Evolutionary conservation across 176 grass and related monocot genomes (phyloP).

Genomic region (Cymbopogon citratus): DNA sequence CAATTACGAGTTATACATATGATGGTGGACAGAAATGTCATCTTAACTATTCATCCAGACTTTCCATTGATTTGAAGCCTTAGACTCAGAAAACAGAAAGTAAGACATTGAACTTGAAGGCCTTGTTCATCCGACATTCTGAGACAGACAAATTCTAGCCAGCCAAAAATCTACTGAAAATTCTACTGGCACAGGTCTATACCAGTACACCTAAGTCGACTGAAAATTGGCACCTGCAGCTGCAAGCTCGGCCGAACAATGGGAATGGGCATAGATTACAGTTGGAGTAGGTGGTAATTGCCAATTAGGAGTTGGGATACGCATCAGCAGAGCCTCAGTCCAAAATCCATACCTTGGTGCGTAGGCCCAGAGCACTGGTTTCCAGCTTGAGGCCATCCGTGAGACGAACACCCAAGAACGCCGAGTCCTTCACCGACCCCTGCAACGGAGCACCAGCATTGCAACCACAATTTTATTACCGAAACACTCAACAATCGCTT

Average conservation of each 20-base stretch:
- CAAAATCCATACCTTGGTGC: slow-evolving; percentile 50
- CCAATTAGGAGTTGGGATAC: not conserved
- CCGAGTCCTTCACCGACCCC: slow-evolving; percentile 51
- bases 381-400: slow-evolving; percentile 54
- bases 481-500: not conserved
- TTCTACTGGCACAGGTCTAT: not conserved
- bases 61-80: not conserved
- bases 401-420: slow-evolving; percentile 56
- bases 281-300: not conserved
- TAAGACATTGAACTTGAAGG: too few relatives aligned
- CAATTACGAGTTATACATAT: too few relatives aligned
- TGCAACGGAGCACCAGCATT: not conserved
- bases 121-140: too few relatives aligned
- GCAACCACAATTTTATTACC: too few relatives aligned
- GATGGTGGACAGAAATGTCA: not conserved
- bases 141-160: not conserved
- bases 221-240: too few relatives aligned
- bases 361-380: slow-evolving; percentile 35
- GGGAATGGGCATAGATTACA: not conserved
- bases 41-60: not conserved
- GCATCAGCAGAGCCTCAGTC: not conserved
- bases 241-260: too few relatives aligned
- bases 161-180: not conserved
- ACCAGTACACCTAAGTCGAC: too few relatives aligned
- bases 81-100: not conserved